Evolutionary conservation across 805 yeast genomes (phyloP), one percentile per base, ranked within the genome.

Genomic region (Hermanozyma aechmeae): DNA sequence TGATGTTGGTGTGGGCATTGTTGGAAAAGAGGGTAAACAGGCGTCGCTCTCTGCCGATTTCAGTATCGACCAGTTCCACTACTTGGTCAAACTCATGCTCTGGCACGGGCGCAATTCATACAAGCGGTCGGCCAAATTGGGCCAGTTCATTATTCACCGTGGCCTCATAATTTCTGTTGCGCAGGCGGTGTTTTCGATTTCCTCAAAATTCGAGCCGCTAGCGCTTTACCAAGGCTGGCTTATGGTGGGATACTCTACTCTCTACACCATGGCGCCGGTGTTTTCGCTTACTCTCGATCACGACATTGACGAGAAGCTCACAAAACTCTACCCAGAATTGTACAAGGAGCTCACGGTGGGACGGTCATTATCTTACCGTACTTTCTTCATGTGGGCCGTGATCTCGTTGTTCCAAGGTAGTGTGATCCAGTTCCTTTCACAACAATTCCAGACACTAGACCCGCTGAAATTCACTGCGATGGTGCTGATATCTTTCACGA

Each of bases 31-130:
- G 53, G 99, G 99, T 20, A 80, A 79, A 38, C 99, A 92, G 53
- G 98, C 98, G 0, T 85, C 96, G 1, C 62, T 92, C 29, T 95
- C 97, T 4, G 97, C 98, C 1, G 99, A 92, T 54, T 92, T 89
- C 56, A 84, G 96, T 12, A 76, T 92, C 28, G 79, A 85, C 18
- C 95, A 87, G 56, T 92, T 92, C 52, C 83, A 89, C 46, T 85
- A 83, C 50, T 58, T 92, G 37, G 81, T 94, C 23, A 84, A 85
- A 43, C 65, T 92, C 29, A 56, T 93, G 25, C 66, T 92, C 29
- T 92, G 98, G 99, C 99, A 92, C 53, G 99, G 99, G 6, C 72
- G 99, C 51, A 92, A 93, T 55, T 84, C 96, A 3, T 92, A 92
- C 59, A 92, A 93, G 53, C 68, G 97, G 45, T 82, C 95, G 23